These are phyloP conservation scores for Aristolochia fimbriata DNA, from an alignment of 164 flowering plant genomes.

Conservation along the genomic window DNA sequence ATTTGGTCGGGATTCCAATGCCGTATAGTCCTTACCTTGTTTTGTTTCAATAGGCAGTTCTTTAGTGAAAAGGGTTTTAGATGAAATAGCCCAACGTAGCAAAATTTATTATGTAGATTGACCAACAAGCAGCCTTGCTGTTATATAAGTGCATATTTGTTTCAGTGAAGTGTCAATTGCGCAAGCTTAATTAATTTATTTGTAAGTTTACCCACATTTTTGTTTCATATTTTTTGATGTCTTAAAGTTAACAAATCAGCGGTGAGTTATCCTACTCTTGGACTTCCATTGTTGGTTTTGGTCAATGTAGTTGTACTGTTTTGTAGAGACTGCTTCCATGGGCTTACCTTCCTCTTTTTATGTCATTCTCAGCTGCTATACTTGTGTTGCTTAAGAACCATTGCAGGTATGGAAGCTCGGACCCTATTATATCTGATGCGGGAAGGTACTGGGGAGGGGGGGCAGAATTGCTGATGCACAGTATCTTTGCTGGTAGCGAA, in stretches of 20 bases:
- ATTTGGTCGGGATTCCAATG: conserved; percentile 20
- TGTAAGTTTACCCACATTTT: conserved; percentile 5
- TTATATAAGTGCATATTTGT: neutral
- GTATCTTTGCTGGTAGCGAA: no score
- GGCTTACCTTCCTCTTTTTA: no score
- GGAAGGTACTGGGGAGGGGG: no score
- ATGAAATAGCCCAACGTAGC: neutral
- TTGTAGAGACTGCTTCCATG: no score
- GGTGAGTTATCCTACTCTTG: no score
- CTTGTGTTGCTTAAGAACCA: no score
- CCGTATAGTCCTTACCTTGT: neutral
- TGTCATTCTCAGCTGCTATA: no score
- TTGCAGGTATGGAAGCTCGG: no score
- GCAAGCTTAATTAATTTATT: conserved; percentile 7
- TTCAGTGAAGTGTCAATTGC: conserved; percentile 1
- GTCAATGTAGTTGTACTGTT: no score
- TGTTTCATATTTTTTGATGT: neutral
- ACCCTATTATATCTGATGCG: no score
- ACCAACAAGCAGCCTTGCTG: conserved; percentile 1
- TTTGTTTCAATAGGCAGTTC: neutral
- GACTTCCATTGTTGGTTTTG: no score
- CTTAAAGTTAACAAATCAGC: neutral
- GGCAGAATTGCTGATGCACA: no score
- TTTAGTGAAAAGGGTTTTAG: neutral
- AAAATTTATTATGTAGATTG: conserved; percentile 4